A percentile compares a stretch with the other conserved stretches of the same genome.
Evolutionary conservation across 805 yeast genomes (phyloP).

Genomic region (Lachancea kluyveri): DNA sequence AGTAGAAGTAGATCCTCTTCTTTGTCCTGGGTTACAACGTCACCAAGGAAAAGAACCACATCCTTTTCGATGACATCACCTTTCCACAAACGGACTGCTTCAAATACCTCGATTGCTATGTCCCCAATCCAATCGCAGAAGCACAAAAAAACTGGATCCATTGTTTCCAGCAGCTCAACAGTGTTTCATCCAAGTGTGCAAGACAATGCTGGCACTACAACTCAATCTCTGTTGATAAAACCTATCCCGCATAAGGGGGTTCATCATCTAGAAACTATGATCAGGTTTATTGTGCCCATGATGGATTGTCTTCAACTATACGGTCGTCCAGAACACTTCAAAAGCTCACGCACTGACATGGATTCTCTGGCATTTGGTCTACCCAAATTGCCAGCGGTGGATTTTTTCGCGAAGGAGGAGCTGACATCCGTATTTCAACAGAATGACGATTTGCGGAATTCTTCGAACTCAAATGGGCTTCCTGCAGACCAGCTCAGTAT

Average conservation of each 20-base stretch:
- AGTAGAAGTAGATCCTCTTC: constrained; percentile 8
- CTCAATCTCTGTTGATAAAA: constrained; percentile 39
- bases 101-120: not conserved
- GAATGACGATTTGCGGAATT: not conserved
- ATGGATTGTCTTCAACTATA: constrained; percentile 60
- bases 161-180: constrained; percentile 7
- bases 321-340: constrained; percentile 65
- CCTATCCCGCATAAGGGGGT: constrained; percentile 69
- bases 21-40: constrained; percentile 2
- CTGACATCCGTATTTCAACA: constrained; percentile 10
- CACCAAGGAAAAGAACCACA: constrained; percentile 4
- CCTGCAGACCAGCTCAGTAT: too few species aligned
- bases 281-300: constrained; percentile 58
- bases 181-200: constrained; percentile 3
- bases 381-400: constrained; percentile 64
- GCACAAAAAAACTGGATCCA: constrained; percentile 7
- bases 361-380: constrained; percentile 60
- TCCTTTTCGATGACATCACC: not conserved
- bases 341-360: constrained; percentile 44
- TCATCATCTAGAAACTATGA: constrained; percentile 58
- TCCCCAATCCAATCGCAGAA: not conserved
- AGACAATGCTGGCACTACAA: constrained; percentile 5
- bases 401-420: constrained; percentile 36
- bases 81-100: not conserved
- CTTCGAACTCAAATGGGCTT: not conserved